A percentile compares a stretch with the other conserved stretches of the same genome.
Conservation (phyloP, 371 early-diverging fungal genomes). For the Fennellomyces sp. region DNA sequence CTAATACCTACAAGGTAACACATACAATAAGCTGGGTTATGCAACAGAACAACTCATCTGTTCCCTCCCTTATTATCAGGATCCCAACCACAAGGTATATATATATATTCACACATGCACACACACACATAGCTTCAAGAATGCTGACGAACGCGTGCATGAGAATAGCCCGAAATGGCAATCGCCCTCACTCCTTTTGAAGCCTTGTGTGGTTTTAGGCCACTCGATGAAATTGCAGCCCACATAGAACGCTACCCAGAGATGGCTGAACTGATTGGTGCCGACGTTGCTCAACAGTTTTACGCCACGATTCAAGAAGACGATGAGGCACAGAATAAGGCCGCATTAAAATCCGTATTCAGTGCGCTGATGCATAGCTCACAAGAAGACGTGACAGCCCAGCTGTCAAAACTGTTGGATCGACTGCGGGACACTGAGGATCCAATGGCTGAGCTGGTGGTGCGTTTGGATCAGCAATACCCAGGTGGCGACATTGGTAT, state of each 20-base stretch:
- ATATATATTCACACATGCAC: no score
- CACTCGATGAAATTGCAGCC: conserved; percentile 75
- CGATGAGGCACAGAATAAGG: conserved; percentile 48
- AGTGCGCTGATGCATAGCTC: conserved; percentile 69
- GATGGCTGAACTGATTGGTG: conserved; percentile 69
- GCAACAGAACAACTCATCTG: background rate
- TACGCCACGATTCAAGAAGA: conserved; percentile 22
- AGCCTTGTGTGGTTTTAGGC: conserved; percentile 95
- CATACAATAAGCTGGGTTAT: background rate
- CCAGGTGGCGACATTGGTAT: conserved; percentile 90
- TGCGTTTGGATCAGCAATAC: conserved; percentile 81
- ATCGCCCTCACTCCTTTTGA: conserved; percentile 95
- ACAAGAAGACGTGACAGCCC: conserved; percentile 46
- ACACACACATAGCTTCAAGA: no score
- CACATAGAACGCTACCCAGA: conserved; percentile 78
- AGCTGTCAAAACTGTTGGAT: conserved; percentile 55
- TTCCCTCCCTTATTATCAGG: conserved; percentile 14
- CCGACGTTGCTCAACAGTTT: conserved; percentile 38
- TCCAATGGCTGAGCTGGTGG: conserved; percentile 65
- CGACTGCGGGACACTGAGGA: conserved; percentile 34
- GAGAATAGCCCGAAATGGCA: conserved; percentile 93
- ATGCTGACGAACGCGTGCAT: background rate
- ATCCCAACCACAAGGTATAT: conserved; percentile 62
- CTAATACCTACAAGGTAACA: conserved; percentile 80
- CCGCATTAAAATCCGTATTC: conserved; percentile 69